Conservation (phyloP, 2,329 filamentous ascomycete species). For the Colletotrichum endophyticum region DNA sequence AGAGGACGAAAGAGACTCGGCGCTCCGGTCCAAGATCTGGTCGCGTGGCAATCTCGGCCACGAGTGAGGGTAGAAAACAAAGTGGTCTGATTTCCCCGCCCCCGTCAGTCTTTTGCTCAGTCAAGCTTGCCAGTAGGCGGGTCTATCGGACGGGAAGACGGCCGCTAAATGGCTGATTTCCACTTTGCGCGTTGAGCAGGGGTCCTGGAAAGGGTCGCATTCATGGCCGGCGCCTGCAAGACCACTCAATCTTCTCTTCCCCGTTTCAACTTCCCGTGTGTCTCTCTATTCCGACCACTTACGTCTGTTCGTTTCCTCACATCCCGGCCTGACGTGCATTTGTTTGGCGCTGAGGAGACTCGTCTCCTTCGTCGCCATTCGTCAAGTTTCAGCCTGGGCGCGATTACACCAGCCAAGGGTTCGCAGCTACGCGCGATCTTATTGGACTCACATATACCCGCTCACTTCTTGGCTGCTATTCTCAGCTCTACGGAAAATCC, state of each 20-base stretch:
- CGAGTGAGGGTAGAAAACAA: background rate
- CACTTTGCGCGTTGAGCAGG: no score
- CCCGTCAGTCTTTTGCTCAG: background rate
- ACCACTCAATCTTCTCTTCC: background rate
- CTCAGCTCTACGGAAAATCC: background rate
- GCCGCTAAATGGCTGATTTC: background rate
- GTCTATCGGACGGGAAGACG: background rate
- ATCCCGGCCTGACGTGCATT: background rate
- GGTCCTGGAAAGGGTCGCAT: no score
- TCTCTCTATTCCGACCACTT: background rate
- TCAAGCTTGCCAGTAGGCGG: background rate
- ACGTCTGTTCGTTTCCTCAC: background rate
- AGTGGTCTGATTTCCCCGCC: slow-evolving; percentile 22
- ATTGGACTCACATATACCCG: slow-evolving; percentile 4
- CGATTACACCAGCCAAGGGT: background rate
- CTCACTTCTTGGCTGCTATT: background rate
- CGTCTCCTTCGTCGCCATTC: background rate
- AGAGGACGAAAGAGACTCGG: background rate
- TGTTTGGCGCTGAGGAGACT: slow-evolving; percentile 15
- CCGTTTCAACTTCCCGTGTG: slow-evolving; percentile 1
- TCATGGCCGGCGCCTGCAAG: slow-evolving; percentile 21
- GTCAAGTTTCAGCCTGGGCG: background rate
- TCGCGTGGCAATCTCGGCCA: slow-evolving; percentile 5
- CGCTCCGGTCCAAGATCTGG: background rate
- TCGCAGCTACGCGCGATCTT: background rate